These are phyloP conservation scores for Sugiyamaella qingdaonensis DNA, from an alignment of 805 yeast genomes.

Conservation along the genomic window DNA sequence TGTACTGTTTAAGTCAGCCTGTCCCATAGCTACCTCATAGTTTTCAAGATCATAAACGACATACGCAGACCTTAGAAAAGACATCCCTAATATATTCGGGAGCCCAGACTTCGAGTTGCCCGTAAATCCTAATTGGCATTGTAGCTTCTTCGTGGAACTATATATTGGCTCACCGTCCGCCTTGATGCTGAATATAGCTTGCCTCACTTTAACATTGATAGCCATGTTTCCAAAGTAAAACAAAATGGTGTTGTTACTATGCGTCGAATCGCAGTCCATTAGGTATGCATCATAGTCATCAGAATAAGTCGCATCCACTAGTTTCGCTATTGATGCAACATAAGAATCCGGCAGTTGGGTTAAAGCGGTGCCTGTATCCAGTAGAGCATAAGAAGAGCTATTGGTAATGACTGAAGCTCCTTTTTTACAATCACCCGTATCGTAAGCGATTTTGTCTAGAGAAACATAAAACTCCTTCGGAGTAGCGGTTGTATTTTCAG, in stretches of 20 bases:
- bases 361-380: conserved; percentile 26
- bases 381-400: conserved; percentile 1
- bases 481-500: conserved; percentile 1
- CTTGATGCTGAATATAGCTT: not conserved
- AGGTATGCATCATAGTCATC: not conserved
- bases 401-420: not conserved
- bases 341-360: conserved; percentile 26
- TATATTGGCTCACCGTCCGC: not conserved
- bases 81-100: conserved; percentile 53
- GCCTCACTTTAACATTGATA: conserved; percentile 26
- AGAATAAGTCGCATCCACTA: conserved; percentile 9
- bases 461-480: not conserved
- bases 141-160: not conserved
- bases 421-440: not conserved
- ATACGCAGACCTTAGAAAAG: conserved; percentile 60
- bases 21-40: conserved; percentile 52
- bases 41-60: conserved; percentile 63
- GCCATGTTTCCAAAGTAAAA: conserved; percentile 41
- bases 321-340: conserved; percentile 28
- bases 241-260: conserved; percentile 29
- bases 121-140: conserved; percentile 6
- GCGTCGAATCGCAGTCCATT: conserved; percentile 32
- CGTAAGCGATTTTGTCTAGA: not conserved
- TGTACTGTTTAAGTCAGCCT: conserved; percentile 32
- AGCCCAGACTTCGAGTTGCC: not conserved